A percentile compares a stretch with the other conserved stretches of the same genome.
Evolutionary conservation across 345 rosid species (phyloP).

Genomic region (Rhodomyrtus tomentosa): DNA sequence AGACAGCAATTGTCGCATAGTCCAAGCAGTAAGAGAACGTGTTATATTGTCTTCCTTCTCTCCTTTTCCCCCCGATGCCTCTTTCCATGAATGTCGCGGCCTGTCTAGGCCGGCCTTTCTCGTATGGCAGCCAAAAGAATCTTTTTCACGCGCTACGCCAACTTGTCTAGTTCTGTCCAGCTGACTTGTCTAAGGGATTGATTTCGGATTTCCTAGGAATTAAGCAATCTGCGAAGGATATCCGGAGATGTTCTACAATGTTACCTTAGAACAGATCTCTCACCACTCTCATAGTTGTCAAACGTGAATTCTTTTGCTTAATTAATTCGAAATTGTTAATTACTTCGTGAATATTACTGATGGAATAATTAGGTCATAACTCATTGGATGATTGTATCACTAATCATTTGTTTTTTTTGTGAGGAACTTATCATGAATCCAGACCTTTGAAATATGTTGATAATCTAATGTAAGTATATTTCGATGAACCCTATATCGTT

Average conservation of each 20-base stretch:
- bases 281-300: not conserved
- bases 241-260: not conserved
- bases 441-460: no score
- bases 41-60: not conserved
- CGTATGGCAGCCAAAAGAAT: not conserved
- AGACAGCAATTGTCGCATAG: constrained; percentile 3
- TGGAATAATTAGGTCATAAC: no score
- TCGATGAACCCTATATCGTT: no score
- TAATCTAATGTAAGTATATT: no score
- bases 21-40: not conserved
- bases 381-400: no score
- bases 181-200: not conserved
- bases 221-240: not conserved
- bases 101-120: not conserved
- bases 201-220: not conserved
- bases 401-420: no score
- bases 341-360: no score
- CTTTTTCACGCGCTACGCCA: not conserved
- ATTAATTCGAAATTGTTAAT: no score
- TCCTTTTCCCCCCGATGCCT: not conserved
- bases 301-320: not conserved
- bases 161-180: not conserved
- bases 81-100: not conserved
- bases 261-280: not conserved
- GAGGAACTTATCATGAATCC: no score